Conservation (phyloP, 495 filamentous ascomycete species). For the Penicillium cataractarum region DNA sequence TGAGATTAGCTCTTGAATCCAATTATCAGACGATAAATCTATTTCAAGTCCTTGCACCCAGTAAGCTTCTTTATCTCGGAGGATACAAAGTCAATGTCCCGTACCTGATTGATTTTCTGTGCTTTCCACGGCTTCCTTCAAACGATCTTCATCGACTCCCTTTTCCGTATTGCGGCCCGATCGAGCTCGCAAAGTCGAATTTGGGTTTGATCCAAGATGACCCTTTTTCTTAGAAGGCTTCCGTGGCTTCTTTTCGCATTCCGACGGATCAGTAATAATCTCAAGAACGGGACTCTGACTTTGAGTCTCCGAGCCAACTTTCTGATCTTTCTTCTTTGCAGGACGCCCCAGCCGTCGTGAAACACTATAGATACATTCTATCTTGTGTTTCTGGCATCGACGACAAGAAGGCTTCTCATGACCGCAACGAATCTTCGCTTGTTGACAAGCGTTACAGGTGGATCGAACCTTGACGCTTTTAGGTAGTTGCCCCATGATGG, state of each 20-base stretch:
- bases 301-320: neutral
- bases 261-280: conserved; percentile 8
- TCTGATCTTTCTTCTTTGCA: conserved; percentile 39
- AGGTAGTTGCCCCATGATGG: conserved; percentile 27
- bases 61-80: neutral
- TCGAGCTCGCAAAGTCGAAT: neutral
- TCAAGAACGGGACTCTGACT: conserved; percentile 5
- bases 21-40: conserved; percentile 33
- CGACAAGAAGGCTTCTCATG: conserved; percentile 51
- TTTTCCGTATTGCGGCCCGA: neutral
- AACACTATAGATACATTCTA: conserved; percentile 50
- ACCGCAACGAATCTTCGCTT: conserved; percentile 54
- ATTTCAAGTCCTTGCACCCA: conserved; percentile 12
- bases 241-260: conserved; percentile 20
- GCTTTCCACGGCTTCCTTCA: neutral
- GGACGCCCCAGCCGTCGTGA: conserved; percentile 49
- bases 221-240: conserved; percentile 19
- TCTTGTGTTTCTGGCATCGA: conserved; percentile 47
- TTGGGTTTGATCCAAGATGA: neutral
- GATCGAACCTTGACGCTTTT: conserved; percentile 49
- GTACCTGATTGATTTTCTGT: neutral
- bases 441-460: conserved; percentile 53
- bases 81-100: neutral
- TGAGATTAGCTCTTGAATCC: conserved; percentile 38
- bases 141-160: conserved; percentile 1